Conservation (phyloP, 805 yeast genomes). For the Wickerhamiella occidentalis region DNA sequence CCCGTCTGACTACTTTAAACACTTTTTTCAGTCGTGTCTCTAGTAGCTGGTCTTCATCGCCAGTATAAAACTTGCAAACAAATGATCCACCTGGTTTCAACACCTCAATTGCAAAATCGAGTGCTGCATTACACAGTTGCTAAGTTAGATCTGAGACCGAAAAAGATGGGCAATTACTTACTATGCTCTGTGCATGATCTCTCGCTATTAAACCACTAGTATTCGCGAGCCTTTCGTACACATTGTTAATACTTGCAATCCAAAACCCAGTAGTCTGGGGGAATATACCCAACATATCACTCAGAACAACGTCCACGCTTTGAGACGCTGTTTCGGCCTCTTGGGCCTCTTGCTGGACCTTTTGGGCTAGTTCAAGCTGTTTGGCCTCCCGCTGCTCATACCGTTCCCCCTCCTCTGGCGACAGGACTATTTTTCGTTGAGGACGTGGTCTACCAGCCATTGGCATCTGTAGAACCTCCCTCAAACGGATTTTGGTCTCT, state of each 20-base stretch:
- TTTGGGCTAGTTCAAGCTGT: background rate
- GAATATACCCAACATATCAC: constrained; percentile 68
- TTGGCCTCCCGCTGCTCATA: background rate
- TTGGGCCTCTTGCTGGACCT: background rate
- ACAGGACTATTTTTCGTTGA: background rate
- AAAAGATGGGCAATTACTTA: constrained; percentile 24
- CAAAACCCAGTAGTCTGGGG: constrained; percentile 40
- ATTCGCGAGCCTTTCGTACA: constrained; percentile 85
- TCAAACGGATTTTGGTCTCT: constrained; percentile 29
- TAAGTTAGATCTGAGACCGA: constrained; percentile 13
- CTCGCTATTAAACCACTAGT: constrained; percentile 70
- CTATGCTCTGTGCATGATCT: constrained; percentile 76
- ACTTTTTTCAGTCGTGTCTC: constrained; percentile 44
- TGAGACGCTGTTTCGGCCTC: constrained; percentile 14
- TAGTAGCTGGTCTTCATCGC: constrained; percentile 60
- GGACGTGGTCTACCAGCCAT: constrained; percentile 21
- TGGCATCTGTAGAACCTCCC: constrained; percentile 21
- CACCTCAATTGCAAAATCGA: constrained; percentile 60
- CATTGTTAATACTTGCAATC: constrained; percentile 59
- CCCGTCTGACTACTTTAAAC: constrained; percentile 52
- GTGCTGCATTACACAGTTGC: constrained; percentile 87
- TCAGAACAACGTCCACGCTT: constrained; percentile 54
- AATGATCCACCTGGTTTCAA: constrained; percentile 58
- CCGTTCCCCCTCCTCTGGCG: background rate
- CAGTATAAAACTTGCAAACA: constrained; percentile 77